Conservation (phyloP, 257 asterid genomes). For the Cinchona pubescens region DNA sequence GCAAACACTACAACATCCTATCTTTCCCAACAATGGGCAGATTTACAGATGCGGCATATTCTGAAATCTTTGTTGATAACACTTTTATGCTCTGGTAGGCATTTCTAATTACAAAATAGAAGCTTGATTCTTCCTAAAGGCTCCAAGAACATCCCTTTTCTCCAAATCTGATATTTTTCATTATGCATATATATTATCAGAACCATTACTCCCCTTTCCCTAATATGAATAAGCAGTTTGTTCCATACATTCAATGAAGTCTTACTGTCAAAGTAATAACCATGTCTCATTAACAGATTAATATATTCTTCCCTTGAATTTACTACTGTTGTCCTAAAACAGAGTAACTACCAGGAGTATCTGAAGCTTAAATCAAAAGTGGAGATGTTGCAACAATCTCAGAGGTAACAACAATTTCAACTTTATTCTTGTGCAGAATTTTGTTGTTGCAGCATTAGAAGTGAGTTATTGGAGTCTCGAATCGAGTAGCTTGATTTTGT, state of each 20-base stretch:
- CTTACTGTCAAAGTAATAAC: background rate
- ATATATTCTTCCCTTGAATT: background rate
- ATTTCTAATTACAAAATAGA: too few species aligned
- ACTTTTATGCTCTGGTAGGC: background rate
- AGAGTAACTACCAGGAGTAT: conserved; percentile 57
- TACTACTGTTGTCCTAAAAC: conserved; percentile 15
- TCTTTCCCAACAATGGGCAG: background rate
- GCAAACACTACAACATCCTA: background rate
- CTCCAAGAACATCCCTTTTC: background rate
- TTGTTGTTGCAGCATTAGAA: background rate
- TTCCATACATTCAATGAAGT: background rate
- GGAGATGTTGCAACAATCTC: conserved; percentile 59
- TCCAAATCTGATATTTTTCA: background rate
- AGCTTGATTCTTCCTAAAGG: background rate
- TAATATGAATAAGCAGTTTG: background rate
- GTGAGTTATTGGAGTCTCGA: background rate
- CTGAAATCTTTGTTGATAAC: background rate
- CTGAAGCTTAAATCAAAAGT: conserved; percentile 55
- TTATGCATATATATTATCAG: background rate
- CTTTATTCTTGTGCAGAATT: background rate
- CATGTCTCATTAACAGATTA: background rate
- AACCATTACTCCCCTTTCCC: background rate
- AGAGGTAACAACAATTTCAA: conserved; percentile 45
- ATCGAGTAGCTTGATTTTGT: background rate
- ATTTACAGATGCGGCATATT: background rate